Conservation (phyloP, 768 basidiomycete species). For the Melanogaster broomeanus region DNA sequence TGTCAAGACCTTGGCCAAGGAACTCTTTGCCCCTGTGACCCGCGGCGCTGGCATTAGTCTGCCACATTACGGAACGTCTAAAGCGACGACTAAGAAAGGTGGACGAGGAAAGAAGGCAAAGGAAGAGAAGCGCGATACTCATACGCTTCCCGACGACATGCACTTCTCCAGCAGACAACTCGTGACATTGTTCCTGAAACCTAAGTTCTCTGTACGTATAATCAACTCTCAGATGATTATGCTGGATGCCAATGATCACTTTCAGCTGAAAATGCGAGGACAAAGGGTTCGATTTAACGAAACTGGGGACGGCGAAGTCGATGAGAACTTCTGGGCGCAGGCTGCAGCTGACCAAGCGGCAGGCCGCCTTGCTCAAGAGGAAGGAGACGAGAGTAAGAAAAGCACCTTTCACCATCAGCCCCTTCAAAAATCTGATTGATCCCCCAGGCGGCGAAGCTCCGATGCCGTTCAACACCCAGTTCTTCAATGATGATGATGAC, state of each 20-base stretch:
- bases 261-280: conserved; percentile 88
- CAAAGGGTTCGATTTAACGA: conserved; percentile 56
- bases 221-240: not conserved
- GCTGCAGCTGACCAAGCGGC: conserved; percentile 85
- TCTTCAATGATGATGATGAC: conserved; percentile 94
- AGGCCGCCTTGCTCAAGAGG: conserved; percentile 50
- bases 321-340: conserved; percentile 97
- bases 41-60: conserved; percentile 70
- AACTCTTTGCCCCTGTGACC: conserved; percentile 78
- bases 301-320: conserved; percentile 82
- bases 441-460: conserved; percentile 47
- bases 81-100: conserved; percentile 30
- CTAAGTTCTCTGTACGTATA: conserved; percentile 82
- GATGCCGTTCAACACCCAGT: conserved; percentile 90
- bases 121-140: conserved; percentile 69
- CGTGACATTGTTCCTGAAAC: conserved; percentile 92
- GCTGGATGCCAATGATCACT: not conserved
- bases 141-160: conserved; percentile 93
- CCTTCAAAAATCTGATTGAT: conserved; percentile 10
- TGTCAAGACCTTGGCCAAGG: conserved; percentile 61
- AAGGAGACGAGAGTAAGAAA: conserved; percentile 63
- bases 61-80: conserved; percentile 47
- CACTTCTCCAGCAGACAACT: conserved; percentile 92
- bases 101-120: conserved; percentile 48
- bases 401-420: not conserved